These are phyloP conservation scores for Talaromyces amestolkiae DNA, from an alignment of 2,329 filamentous ascomycete genomes.

Conservation along the genomic window DNA sequence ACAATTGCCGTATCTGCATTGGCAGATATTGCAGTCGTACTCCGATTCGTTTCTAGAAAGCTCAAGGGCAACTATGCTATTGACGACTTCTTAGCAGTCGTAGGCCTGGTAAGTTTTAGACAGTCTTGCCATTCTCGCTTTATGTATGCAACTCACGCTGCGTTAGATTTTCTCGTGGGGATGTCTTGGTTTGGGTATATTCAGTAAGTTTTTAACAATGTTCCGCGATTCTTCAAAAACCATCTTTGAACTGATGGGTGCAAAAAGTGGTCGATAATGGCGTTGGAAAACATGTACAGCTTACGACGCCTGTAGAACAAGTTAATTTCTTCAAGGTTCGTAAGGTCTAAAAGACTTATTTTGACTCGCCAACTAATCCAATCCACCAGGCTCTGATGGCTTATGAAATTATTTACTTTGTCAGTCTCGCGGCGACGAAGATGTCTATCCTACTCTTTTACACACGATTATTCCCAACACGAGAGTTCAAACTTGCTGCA, in stretches of 20 bases:
- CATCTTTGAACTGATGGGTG: not conserved
- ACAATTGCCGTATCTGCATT: conserved; percentile 9
- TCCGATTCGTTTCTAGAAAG: conserved; percentile 28
- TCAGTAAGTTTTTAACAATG: not conserved
- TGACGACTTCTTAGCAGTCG: not conserved
- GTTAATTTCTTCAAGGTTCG: not conserved
- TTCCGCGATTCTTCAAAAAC: not conserved
- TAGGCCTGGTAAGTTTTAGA: not conserved
- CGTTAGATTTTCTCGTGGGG: not conserved
- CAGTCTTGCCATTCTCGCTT: not conserved
- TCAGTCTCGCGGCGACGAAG: not conserved
- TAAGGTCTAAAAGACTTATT: not conserved
- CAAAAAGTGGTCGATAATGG: not conserved
- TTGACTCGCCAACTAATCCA: not conserved
- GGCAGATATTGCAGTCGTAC: conserved; percentile 23
- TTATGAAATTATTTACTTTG: not conserved
- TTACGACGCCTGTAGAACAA: not conserved
- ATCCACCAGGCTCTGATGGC: not conserved
- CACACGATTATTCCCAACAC: conserved; percentile 22
- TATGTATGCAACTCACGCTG: not conserved
- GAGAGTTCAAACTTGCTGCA: conserved; percentile 24
- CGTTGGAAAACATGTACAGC: not conserved
- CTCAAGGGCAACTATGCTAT: conserved; percentile 21
- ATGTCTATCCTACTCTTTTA: not conserved
- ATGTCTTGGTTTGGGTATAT: not conserved